Percentiles rank a stretch among this genome's conserved stretches.
Conservation (phyloP, 148 eudicot genomes). For the Vaccinium macrocarpon region DNA sequence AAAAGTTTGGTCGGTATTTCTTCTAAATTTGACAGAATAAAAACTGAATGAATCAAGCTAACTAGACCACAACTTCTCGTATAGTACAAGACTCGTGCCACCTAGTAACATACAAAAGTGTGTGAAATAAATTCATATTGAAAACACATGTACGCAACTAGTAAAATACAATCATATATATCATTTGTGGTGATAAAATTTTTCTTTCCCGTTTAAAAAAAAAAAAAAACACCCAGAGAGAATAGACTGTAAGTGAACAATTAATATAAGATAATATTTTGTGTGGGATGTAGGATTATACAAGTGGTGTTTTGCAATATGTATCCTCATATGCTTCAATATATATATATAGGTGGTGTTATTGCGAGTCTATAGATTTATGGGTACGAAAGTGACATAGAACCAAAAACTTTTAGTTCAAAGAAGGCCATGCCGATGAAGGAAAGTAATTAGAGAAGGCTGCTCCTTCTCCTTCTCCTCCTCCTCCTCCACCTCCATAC, state of each 20-base stretch:
- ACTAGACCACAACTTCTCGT: not conserved
- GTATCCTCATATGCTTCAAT: not conserved
- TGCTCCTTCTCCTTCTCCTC: conserved; percentile 31
- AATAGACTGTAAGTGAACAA: not conserved
- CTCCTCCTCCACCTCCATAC: conserved; percentile 30
- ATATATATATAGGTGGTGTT: conserved; percentile 1
- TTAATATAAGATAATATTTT: not conserved
- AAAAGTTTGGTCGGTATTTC: too few relatives aligned
- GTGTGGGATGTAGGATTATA: not conserved
- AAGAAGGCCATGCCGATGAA: conserved; percentile 42
- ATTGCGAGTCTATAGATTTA: not conserved
- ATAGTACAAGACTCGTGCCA: not conserved
- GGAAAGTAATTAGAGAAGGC: conserved; percentile 26
- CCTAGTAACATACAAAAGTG: not conserved
- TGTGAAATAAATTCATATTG: not conserved
- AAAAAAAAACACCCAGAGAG: not conserved
- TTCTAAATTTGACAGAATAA: too few relatives aligned
- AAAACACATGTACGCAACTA: not conserved
- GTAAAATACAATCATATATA: not conserved
- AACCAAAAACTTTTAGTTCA: conserved; percentile 10
- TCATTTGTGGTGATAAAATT: too few relatives aligned
- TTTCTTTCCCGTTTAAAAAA: too few relatives aligned
- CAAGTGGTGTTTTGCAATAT: not conserved
- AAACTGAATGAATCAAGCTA: too few relatives aligned
- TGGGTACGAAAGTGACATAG: not conserved